Evolutionary conservation across 768 basidiomycete species (phyloP).

Genomic region (Lepiota brunneoincarnata): DNA sequence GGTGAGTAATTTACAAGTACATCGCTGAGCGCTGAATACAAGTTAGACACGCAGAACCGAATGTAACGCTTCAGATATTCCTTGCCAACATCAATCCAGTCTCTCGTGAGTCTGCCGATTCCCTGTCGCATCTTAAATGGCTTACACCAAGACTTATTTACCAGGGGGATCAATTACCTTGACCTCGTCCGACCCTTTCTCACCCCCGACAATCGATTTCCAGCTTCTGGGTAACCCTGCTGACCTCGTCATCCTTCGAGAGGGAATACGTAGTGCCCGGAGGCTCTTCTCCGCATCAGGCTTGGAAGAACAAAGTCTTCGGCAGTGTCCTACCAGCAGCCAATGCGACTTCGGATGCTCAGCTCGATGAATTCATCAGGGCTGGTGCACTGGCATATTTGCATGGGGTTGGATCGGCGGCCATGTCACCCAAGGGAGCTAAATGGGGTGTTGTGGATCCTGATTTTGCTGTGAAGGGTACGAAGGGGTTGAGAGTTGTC

Average conservation of each 20-base stretch:
- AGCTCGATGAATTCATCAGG: conserved; percentile 15
- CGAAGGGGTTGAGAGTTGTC: conserved; percentile 31
- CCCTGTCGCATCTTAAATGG: no score
- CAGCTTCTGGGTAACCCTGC: conserved; percentile 18
- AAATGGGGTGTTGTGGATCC: conserved; percentile 33
- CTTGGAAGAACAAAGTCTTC: conserved; percentile 17
- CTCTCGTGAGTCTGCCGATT: no score
- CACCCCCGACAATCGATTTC: conserved; percentile 41
- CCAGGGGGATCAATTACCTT: conserved; percentile 20
- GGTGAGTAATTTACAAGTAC: no score
- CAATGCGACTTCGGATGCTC: background rate
- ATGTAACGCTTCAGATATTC: no score
- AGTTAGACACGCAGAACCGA: no score
- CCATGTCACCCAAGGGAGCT: conserved; percentile 25
- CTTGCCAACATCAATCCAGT: no score
- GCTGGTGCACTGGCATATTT: conserved; percentile 14
- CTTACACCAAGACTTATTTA: background rate
- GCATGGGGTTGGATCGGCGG: conserved; percentile 30
- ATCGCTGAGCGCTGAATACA: no score
- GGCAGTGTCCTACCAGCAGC: background rate
- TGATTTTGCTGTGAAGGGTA: conserved; percentile 31
- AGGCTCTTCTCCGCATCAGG: conserved; percentile 20
- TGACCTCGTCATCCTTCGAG: conserved; percentile 21
- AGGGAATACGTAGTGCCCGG: conserved; percentile 16
- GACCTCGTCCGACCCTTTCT: conserved; percentile 38